Percentiles rank a stretch among this genome's conserved stretches.
Evolutionary conservation across 2,329 filamentous ascomycete species (phyloP).

Genomic region (Colletotrichum viniferum): DNA sequence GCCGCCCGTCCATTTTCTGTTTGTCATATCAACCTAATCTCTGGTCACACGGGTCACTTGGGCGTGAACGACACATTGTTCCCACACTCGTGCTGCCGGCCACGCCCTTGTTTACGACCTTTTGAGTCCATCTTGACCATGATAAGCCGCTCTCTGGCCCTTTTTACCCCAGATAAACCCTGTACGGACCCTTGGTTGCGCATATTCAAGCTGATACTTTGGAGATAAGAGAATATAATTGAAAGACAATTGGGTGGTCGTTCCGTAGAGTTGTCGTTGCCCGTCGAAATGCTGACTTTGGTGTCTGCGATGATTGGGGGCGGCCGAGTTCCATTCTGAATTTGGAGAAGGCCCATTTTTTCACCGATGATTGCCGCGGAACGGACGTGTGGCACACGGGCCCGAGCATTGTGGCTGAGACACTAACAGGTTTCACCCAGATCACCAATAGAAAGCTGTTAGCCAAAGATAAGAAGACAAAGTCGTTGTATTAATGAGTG

Average conservation of each 20-base stretch:
- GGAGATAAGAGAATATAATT: background rate
- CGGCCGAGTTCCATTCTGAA: background rate
- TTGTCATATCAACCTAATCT: slow-evolving; percentile 23
- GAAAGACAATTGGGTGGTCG: background rate
- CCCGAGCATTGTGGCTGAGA: slow-evolving; percentile 6
- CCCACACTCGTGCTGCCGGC: background rate
- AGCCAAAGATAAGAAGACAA: background rate
- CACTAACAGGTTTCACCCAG: slow-evolving; percentile 13
- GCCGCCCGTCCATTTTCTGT: slow-evolving; percentile 18
- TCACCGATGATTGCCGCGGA: slow-evolving; percentile 21
- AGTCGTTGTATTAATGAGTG: background rate
- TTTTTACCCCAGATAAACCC: background rate
- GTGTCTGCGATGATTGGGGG: background rate
- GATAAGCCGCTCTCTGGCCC: slow-evolving; percentile 1
- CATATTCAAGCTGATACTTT: background rate
- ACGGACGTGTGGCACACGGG: slow-evolving; percentile 17
- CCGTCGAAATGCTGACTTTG: background rate
- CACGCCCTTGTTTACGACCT: background rate
- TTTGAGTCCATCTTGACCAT: background rate
- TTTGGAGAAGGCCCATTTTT: slow-evolving; percentile 2
- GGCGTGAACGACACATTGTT: background rate
- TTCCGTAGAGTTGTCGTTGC: background rate
- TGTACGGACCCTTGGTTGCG: background rate
- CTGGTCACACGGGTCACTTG: slow-evolving; percentile 12
- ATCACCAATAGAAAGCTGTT: background rate